Conservation (phyloP, 2,329 filamentous ascomycete genomes). For the Fusarium floridanum region DNA sequence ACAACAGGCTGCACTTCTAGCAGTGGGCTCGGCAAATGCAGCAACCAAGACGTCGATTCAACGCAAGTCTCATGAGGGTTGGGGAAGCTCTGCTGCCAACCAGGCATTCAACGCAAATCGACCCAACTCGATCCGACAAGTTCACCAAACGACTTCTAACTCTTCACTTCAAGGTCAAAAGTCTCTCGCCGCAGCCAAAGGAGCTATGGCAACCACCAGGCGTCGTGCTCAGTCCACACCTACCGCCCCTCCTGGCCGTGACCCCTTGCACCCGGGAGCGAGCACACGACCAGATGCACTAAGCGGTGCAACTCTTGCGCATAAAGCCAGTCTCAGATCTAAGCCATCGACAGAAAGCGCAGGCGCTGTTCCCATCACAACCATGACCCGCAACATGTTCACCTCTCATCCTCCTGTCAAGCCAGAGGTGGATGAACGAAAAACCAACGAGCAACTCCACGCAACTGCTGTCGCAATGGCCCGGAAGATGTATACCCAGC, state of each 20-base stretch:
- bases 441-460: slow-evolving; percentile 77
- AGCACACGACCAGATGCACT: slow-evolving; percentile 75
- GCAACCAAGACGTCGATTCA: slow-evolving; percentile 42
- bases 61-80: slow-evolving; percentile 50
- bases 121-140: slow-evolving; percentile 45
- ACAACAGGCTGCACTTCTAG: slow-evolving; percentile 80
- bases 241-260: slow-evolving; percentile 47
- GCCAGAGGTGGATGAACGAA: slow-evolving; percentile 79
- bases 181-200: slow-evolving; percentile 81
- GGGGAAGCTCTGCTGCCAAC: slow-evolving; percentile 78
- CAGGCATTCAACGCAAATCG: slow-evolving; percentile 67
- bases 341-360: slow-evolving; percentile 67
- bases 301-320: slow-evolving; percentile 78
- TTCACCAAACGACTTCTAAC: slow-evolving; percentile 48
- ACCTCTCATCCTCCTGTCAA: slow-evolving; percentile 80
- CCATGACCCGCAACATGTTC: slow-evolving; percentile 80
- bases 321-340: slow-evolving; percentile 63
- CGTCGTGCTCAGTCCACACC: slow-evolving; percentile 76
- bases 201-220: slow-evolving; percentile 74
- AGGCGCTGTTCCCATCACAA: slow-evolving; percentile 76
- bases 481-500: slow-evolving; percentile 82
- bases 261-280: slow-evolving; percentile 33
- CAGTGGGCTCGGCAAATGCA: slow-evolving; percentile 58
- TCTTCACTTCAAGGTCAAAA: slow-evolving; percentile 66
- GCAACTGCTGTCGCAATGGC: slow-evolving; percentile 93